Conservation (phyloP, 1,284 basidiomycete species). For the Fomitiporia mediterranea region DNA sequence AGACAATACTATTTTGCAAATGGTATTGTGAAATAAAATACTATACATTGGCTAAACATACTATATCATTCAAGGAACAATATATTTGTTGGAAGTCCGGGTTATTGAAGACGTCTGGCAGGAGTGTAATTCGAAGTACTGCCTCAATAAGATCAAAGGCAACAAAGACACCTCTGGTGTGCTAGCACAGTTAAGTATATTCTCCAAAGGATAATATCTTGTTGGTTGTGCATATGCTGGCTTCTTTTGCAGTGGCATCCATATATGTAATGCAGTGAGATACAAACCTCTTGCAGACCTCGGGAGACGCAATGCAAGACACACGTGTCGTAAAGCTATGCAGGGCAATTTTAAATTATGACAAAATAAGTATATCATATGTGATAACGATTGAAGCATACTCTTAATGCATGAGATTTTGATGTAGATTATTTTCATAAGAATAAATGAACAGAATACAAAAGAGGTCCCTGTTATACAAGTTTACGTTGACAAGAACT, state of each 20-base stretch:
- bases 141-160: conserved; percentile 39
- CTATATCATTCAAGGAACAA: conserved; percentile 38
- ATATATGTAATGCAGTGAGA: conserved; percentile 33
- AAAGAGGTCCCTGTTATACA: too few species aligned
- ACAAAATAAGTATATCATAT: conserved; percentile 2
- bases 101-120: conserved; percentile 35
- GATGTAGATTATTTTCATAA: too few species aligned
- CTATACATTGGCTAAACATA: conserved; percentile 40
- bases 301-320: neutral
- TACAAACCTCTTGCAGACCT: conserved; percentile 30
- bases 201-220: conserved; percentile 30
- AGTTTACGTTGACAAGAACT: too few species aligned
- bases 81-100: conserved; percentile 32
- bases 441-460: too few species aligned
- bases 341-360: neutral
- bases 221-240: conserved; percentile 31
- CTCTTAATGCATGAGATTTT: too few species aligned
- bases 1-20: neutral
- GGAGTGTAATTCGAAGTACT: conserved; percentile 35
- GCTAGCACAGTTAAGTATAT: conserved; percentile 34
- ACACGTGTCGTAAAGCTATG: conserved; percentile 15
- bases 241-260: conserved; percentile 35
- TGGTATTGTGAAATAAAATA: neutral
- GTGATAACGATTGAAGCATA: too few species aligned
- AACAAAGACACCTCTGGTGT: conserved; percentile 36